Evolutionary conservation across 2,329 filamentous ascomycete genomes (phyloP), one percentile per base, ranked within the genome.

Genomic region (Byssothecium circinans): DNA sequence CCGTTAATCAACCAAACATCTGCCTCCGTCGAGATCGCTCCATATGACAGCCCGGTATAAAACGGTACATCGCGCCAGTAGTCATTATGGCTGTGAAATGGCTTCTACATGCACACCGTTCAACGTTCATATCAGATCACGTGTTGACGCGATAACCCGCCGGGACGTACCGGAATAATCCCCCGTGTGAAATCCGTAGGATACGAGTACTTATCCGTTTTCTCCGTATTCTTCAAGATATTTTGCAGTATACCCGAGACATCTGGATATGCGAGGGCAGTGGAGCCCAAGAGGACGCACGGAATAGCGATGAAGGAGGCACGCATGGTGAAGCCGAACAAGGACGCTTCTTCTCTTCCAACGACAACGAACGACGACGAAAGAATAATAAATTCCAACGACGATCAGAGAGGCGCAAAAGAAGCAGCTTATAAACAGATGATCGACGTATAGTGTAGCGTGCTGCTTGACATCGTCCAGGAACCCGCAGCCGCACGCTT

Each of bases 101-200:
- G 63, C 68, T 81, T 82, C 74, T 76, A 49, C n/a, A 19, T 18
- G 10, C 18, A 29, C 2, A 14, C 30, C 18, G n/a, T 22, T 50
- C 11, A 30, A 17, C 30, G 32, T 43, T 29, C 37, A 25, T 25
- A 25, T 25, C n/a, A n/a, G 36, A 15, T 39, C 20, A 39, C 22
- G 36, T 39, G 35, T 15, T 25, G 2, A 25, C 36, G 36, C 36
- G 36, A 25, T 20, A 25, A 19, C 35, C 6, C 12, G 15, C 14
- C 36, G 32, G 33, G 48, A 30, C 73, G 59, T 58, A 81, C 78
- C 33, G 82, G 82, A 23, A 83, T 59, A 50, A 85, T 82, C 1
- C 76, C 81, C 50, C 81, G 75, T 1, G 82, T 85, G 17, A 85
- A 72, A 58, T 82, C 79, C 0, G 82, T 85, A 0, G 82, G 82